phyloP scores from a whole-genome alignment of 169 alveolate genomes.

The Plasmodium chabaudi region DNA sequence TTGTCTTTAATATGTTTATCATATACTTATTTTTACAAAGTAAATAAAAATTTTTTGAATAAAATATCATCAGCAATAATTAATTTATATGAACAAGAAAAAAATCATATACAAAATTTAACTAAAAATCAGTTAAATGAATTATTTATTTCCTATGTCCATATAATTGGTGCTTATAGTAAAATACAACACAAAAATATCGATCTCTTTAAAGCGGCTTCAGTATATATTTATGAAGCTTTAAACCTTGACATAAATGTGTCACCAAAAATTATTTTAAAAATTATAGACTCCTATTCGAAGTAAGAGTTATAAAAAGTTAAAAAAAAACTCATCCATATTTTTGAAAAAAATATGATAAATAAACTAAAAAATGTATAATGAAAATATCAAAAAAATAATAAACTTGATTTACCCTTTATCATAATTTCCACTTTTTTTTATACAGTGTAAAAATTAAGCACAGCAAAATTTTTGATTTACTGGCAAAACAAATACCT shows the following conservation, averaged over 20 bases:
- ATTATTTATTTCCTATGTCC: slow-evolving; percentile 81
- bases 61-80: slow-evolving; percentile 32
- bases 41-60: slow-evolving; percentile 24
- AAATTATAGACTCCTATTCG: slow-evolving; percentile 77
- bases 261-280: slow-evolving; percentile 78
- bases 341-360: slow-evolving; percentile 50
- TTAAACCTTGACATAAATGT: slow-evolving; percentile 69
- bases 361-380: background rate
- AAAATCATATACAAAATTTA: slow-evolving; percentile 30
- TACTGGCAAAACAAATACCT: slow-evolving; percentile 69
- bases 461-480: slow-evolving; percentile 62
- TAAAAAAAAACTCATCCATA: slow-evolving; percentile 37
- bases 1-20: slow-evolving; percentile 80
- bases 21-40: slow-evolving; percentile 68
- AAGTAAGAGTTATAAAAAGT: slow-evolving; percentile 76
- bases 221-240: slow-evolving; percentile 76
- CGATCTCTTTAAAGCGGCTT: slow-evolving; percentile 82
- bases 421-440: background rate
- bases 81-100: slow-evolving; percentile 43
- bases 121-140: slow-evolving; percentile 27
- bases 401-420: too few relatives aligned
- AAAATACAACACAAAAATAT: slow-evolving; percentile 79
- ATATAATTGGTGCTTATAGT: slow-evolving; percentile 82
- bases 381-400: too few relatives aligned
- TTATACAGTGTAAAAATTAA: slow-evolving; percentile 58